Conservation (phyloP, 1,284 basidiomycete genomes). For the Rhodotorula sp. region DNA sequence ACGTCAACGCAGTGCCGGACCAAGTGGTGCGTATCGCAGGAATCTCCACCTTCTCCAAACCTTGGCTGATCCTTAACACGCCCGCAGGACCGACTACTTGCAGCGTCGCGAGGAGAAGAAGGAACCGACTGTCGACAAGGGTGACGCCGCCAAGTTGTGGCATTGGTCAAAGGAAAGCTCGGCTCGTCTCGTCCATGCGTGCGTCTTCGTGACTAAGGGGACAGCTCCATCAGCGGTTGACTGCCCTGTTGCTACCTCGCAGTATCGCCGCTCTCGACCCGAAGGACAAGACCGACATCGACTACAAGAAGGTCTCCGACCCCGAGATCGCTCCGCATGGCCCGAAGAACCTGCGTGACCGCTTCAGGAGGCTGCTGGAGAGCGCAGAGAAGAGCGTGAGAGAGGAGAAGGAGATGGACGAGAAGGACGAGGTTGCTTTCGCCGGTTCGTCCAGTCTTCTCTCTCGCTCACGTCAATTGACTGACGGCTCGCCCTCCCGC, state of each 20-base stretch:
- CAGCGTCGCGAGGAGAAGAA: constrained; percentile 64
- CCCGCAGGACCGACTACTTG: constrained; percentile 56
- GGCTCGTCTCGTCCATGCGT: constrained; percentile 76
- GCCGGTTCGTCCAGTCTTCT: neutral
- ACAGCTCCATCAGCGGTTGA: no score
- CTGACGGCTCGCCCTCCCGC: no score
- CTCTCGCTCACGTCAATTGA: neutral
- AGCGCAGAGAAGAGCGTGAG: neutral
- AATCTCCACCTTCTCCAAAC: no score
- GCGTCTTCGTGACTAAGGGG: constrained; percentile 45
- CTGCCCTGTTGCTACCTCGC: no score
- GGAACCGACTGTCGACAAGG: neutral
- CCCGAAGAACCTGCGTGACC: constrained; percentile 31
- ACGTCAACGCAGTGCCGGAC: constrained; percentile 76
- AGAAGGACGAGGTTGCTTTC: neutral
- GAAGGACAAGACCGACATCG: constrained; percentile 33
- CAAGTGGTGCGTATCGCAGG: constrained; percentile 57
- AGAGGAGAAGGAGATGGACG: neutral
- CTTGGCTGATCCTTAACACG: no score
- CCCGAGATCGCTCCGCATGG: constrained; percentile 30
- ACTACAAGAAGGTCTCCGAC: constrained; percentile 28
- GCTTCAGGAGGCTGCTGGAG: constrained; percentile 22
- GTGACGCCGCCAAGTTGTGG: neutral
- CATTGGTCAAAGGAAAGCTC: constrained; percentile 72
- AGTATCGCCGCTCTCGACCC: constrained; percentile 29